Base-by-base conservation (phyloP, 2,329 filamentous ascomycete species). In the Lecanoromycetidae sp. region DNA sequence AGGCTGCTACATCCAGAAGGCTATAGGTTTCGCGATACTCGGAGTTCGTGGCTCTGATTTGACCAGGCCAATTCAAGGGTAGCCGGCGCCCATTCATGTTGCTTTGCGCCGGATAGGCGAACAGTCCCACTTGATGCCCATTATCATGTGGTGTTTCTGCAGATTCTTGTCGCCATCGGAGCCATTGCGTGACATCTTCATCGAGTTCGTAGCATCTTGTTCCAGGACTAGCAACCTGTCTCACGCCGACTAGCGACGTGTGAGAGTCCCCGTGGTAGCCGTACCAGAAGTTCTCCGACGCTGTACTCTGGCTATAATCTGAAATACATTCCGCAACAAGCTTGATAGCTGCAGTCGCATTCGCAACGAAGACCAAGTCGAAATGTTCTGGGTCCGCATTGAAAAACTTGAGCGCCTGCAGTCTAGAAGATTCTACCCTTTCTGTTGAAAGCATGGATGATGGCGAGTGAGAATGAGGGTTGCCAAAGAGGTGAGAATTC, bases 41-140 rank as follows among this genome's bases (percentile, higher is more conserved):
- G 22, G 43, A 33, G n/a, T 36, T 36, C 13, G 37, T 26, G n/a
- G 35, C 22, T 23, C 37, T 45, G 3, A 50, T 13, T 3, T 22
- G 17, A 13, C 44, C 47, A 8, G 49, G 53, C 52, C 45, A 84
- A 1, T 64, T 60, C 23, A 77, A 61, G 3, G 80, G 78, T 34
- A 82, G 63, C 49, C 79, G 70, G 17, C 76, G 69, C 6, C 80
- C 80, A 35, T 76, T 80, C 70, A 84, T 78, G 57, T 84, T 84
- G 23, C 79, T 83, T 58, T 84, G 80, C 0, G 75, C 80, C 3
- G 80, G 79, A 58, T 79, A 84, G 17, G 77, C 77, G 53, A 84
- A 79, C 3, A 76, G 57, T 1, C 67, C 66, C 8, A 68, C 59
- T 7, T 60, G 56, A n/a, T 54, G 33, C 3, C 25, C 42, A 19